Conservation (phyloP, 192 early-diverging fungal genomes). For the Thamnidium elegans region DNA sequence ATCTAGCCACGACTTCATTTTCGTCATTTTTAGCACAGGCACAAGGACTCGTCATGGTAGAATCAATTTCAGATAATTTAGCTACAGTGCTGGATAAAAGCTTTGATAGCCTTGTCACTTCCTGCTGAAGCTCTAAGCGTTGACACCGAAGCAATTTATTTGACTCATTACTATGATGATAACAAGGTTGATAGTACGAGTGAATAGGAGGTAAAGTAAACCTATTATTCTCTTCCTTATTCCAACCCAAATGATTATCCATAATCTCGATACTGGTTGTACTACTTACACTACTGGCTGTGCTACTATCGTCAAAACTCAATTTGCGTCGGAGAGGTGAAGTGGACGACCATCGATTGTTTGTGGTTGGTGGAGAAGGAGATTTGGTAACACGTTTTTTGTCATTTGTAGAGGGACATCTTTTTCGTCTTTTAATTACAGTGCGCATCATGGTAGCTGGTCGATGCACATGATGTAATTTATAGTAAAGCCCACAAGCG, state of each 20-base stretch:
- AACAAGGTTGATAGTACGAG: neutral
- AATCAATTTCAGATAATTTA: slow-evolving; percentile 45
- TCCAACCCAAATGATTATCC: too few species aligned
- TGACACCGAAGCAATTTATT: slow-evolving; percentile 43
- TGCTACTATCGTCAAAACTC: too few species aligned
- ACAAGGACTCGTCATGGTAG: neutral
- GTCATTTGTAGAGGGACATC: slow-evolving; percentile 25
- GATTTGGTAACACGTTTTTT: neutral
- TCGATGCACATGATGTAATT: slow-evolving; percentile 69
- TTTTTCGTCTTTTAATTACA: slow-evolving; percentile 65
- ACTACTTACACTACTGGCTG: too few species aligned
- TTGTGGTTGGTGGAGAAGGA: too few species aligned
- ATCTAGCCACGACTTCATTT: slow-evolving; percentile 23
- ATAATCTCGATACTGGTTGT: too few species aligned
- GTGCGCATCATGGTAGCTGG: slow-evolving; percentile 69
- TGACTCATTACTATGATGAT: neutral
- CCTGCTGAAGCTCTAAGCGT: slow-evolving; percentile 47
- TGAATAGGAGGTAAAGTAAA: slow-evolving; percentile 10
- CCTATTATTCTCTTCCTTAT: neutral
- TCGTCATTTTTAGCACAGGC: neutral
- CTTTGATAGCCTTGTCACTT: slow-evolving; percentile 47
- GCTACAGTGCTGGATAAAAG: slow-evolving; percentile 46
- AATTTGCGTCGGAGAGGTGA: too few species aligned
- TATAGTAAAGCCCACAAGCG: slow-evolving; percentile 89
- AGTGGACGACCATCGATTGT: too few species aligned